phyloP scores from a whole-genome alignment of 768 basidiomycete genomes.

The Termitomyces sp. region DNA sequence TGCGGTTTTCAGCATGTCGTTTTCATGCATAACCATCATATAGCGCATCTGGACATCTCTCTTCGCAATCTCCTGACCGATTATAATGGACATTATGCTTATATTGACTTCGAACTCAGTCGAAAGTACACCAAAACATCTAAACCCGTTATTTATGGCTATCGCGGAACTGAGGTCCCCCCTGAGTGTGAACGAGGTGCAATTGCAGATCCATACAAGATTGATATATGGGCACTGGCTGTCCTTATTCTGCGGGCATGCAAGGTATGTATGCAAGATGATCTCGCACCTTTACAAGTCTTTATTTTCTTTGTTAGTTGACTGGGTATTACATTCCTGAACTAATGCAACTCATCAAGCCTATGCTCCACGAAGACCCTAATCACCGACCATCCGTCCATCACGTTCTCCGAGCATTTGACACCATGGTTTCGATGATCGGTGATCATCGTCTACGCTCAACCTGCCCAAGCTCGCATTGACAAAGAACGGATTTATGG shows the following conservation, averaged over 20 bases:
- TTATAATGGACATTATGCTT: constrained; percentile 60
- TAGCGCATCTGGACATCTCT: constrained; percentile 74
- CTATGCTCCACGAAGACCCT: constrained; percentile 57
- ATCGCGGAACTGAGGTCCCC: constrained; percentile 62
- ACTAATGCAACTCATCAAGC: constrained; percentile 48
- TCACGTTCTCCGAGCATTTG: constrained; percentile 48
- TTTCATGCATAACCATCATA: constrained; percentile 65
- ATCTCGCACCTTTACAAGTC: background rate
- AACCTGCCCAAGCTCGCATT: constrained; percentile 16
- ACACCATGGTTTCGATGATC: constrained; percentile 42
- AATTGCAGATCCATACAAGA: constrained; percentile 56
- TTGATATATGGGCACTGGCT: constrained; percentile 73
- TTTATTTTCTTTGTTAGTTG: constrained; percentile 33
- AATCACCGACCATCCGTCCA: constrained; percentile 47
- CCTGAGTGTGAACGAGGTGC: constrained; percentile 61
- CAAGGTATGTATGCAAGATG: constrained; percentile 40
- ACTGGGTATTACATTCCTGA: constrained; percentile 57
- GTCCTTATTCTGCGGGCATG: constrained; percentile 61
- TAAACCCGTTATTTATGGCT: constrained; percentile 35
- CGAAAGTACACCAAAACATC: constrained; percentile 41
- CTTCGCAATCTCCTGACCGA: constrained; percentile 66
- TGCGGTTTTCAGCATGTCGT: constrained; percentile 46
- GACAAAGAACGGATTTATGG: background rate
- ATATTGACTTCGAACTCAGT: constrained; percentile 72
- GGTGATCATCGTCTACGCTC: constrained; percentile 26